Evolutionary conservation across 116 monocot genomes (phyloP).

Genomic region (Zostera marina): DNA sequence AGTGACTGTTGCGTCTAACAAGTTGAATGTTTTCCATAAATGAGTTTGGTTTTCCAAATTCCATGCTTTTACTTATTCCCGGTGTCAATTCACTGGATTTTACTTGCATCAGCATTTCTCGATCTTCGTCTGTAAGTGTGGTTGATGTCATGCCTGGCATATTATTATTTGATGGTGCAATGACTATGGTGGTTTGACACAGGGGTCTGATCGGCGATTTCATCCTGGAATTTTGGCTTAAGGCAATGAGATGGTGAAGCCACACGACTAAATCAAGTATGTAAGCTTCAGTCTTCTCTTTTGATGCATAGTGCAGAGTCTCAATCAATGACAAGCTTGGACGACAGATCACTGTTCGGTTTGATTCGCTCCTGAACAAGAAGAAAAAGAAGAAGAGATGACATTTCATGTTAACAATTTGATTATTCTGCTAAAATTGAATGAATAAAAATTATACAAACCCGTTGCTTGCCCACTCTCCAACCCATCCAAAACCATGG

Average conservation of each 20-base stretch:
- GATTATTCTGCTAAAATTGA: too few species aligned
- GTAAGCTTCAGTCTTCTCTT: constrained; percentile 62
- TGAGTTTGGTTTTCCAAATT: constrained; percentile 31
- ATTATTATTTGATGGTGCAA: constrained; percentile 3
- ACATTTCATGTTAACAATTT: too few species aligned
- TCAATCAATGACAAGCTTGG: constrained; percentile 45
- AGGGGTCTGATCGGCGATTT: constrained; percentile 72
- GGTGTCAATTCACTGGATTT: constrained; percentile 38
- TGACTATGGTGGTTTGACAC: constrained; percentile 8
- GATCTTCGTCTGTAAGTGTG: constrained; percentile 51
- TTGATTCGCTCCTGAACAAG: constrained; percentile 44
- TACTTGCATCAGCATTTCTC: constrained; percentile 59
- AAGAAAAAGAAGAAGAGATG: too few species aligned
- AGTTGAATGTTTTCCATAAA: constrained; percentile 26
- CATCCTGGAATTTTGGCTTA: constrained; percentile 38
- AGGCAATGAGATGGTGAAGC: constrained; percentile 80
- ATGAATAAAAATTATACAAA: constrained; percentile 6
- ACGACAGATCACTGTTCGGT: constrained; percentile 21
- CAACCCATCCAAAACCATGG: constrained; percentile 99
- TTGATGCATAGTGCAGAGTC: constrained; percentile 80
- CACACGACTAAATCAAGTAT: constrained; percentile 74
- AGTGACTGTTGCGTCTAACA: constrained; percentile 74
- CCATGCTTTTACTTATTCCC: constrained; percentile 89
- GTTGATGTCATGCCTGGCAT: constrained; percentile 6
- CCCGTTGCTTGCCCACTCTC: constrained; percentile 95